Evolutionary conservation across 2,329 filamentous ascomycete genomes (phyloP).

Genomic region (Annulohypoxylon truncatum): DNA sequence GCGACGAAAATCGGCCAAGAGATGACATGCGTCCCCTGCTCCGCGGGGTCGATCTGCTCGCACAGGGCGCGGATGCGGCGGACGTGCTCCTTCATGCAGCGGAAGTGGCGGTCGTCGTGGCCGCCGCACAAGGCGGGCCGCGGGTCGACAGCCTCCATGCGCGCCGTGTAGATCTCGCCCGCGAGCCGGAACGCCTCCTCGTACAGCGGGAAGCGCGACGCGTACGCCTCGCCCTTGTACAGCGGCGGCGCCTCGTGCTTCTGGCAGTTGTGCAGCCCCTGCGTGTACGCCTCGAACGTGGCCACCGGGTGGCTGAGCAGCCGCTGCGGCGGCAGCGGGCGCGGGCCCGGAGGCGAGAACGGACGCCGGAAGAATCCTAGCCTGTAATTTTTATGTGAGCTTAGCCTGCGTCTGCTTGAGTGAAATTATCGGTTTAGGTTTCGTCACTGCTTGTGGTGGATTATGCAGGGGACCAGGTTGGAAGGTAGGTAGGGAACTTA

Average conservation of each 20-base stretch:
- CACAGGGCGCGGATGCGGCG: neutral
- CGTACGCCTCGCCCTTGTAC: neutral
- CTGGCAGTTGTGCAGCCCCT: neutral
- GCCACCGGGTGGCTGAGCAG: conserved; percentile 1
- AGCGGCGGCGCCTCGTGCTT: neutral
- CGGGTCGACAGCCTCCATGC: neutral
- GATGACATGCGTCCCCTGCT: conserved; percentile 8
- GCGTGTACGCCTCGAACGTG: conserved; percentile 7
- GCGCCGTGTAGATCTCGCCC: conserved; percentile 4
- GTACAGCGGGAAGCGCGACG: conserved; percentile 2
- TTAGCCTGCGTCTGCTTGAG: too few species aligned
- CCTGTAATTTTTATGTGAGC: conserved; percentile 13
- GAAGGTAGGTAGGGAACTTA: neutral
- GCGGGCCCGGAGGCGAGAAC: conserved; percentile 8
- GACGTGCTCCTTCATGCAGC: neutral
- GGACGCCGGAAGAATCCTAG: conserved; percentile 24
- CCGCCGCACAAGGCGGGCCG: too few species aligned
- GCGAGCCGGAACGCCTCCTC: conserved; percentile 9
- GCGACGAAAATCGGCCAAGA: conserved; percentile 30
- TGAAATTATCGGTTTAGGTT: too few species aligned
- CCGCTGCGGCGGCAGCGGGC: neutral
- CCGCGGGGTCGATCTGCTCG: conserved; percentile 4
- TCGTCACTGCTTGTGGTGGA: too few species aligned
- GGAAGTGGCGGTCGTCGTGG: too few species aligned
- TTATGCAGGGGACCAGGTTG: too few species aligned